phyloP scores from a whole-genome alignment of 1,139 yeast species.

The Chernovozyma sophiae-reginae region DNA sequence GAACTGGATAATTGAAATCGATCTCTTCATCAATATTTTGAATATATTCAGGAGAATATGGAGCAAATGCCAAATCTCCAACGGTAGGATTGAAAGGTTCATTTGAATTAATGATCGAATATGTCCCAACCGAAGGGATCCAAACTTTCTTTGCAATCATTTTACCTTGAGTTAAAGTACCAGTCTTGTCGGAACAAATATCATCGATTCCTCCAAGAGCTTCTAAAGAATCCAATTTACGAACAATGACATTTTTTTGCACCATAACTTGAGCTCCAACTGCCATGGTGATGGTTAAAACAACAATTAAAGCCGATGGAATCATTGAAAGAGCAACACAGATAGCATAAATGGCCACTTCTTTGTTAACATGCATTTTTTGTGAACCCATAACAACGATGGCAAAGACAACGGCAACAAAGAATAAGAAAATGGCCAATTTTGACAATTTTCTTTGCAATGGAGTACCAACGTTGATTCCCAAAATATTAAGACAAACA shows the following conservation, averaged over 20 bases:
- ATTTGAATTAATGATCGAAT: constrained; percentile 28
- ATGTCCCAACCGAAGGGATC: constrained; percentile 34
- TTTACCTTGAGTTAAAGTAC: constrained; percentile 49
- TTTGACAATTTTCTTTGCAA: constrained; percentile 43
- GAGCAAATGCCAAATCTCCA: constrained; percentile 24
- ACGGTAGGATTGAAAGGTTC: constrained; percentile 41
- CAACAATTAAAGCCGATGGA: constrained; percentile 55
- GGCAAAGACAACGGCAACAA: constrained; percentile 37
- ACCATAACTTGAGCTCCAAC: constrained; percentile 49
- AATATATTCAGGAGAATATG: constrained; percentile 21
- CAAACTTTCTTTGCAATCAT: constrained; percentile 42
- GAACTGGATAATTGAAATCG: constrained; percentile 13
- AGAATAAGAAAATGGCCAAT: constrained; percentile 37
- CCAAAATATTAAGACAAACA: constrained; percentile 30
- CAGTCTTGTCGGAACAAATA: constrained; percentile 52
- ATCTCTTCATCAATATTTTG: constrained; percentile 29
- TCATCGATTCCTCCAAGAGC: constrained; percentile 51
- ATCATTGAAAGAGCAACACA: constrained; percentile 51
- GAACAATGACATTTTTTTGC: constrained; percentile 40
- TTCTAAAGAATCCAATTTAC: constrained; percentile 43
- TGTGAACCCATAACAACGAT: constrained; percentile 38
- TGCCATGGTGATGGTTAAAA: constrained; percentile 48
- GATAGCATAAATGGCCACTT: constrained; percentile 38
- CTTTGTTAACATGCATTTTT: constrained; percentile 33
- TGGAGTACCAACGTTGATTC: constrained; percentile 40